A percentile compares a stretch with the other conserved stretches of the same genome.
phyloP scores from a whole-genome alignment of 2,329 filamentous ascomycete genomes.

The Trichoderma sp. region DNA sequence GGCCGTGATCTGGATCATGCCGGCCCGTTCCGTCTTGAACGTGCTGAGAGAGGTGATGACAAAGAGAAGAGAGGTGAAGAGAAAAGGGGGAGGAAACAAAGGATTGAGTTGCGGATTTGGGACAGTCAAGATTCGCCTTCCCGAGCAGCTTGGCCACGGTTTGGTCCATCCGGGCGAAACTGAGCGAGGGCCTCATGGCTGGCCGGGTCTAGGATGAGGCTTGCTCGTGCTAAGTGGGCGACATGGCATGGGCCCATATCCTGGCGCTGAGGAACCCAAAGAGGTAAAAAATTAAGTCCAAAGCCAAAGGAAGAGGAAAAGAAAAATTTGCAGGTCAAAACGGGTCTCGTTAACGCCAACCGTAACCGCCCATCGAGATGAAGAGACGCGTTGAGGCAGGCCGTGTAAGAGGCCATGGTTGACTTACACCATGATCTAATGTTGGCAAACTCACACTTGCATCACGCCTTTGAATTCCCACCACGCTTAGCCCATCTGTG shows the following conservation, averaged over 20 bases:
- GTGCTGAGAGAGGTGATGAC: not conserved
- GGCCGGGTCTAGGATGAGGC: not conserved
- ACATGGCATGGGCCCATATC: not conserved
- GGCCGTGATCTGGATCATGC: slow-evolving; percentile 20
- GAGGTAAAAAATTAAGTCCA: not conserved
- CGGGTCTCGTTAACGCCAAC: not conserved
- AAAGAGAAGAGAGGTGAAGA: not conserved
- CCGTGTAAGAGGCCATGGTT: not conserved
- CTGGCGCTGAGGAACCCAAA: not conserved
- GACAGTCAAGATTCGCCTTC: not conserved
- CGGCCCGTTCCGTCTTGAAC: slow-evolving; percentile 19
- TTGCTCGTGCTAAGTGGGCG: slow-evolving; percentile 1
- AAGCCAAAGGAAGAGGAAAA: not conserved
- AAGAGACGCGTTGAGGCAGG: not conserved
- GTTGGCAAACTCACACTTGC: not conserved
- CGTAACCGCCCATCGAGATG: not conserved
- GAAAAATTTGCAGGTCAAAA: not conserved
- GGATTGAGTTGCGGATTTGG: not conserved
- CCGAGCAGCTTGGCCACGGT: not conserved
- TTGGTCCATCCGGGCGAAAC: not conserved
- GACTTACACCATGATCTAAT: slow-evolving; percentile 1
- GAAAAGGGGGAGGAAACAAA: not conserved
- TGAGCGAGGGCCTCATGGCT: slow-evolving; percentile 1
- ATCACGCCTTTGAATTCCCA: not conserved
- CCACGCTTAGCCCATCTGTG: slow-evolving; percentile 1